A percentile compares a stretch with the other conserved stretches of the same genome.
phyloP scores from a whole-genome alignment of 768 basidiomycete genomes.

The Jaapia argillacea region DNA sequence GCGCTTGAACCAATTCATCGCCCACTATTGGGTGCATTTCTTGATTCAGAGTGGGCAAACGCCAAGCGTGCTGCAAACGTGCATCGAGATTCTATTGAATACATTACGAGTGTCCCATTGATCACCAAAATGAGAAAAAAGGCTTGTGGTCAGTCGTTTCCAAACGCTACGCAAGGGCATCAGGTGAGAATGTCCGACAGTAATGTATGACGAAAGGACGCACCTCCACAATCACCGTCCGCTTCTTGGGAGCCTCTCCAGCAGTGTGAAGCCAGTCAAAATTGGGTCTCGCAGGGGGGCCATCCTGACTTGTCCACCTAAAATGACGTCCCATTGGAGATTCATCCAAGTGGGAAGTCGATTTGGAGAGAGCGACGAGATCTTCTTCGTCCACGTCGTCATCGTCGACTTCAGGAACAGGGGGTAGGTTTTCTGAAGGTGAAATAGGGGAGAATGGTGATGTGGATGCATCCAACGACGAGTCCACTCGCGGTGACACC shows the following conservation, averaged over 20 bases:
- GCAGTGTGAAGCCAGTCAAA: slow-evolving; percentile 38
- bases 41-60: too few species aligned
- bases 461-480: slow-evolving; percentile 9
- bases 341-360: slow-evolving; percentile 59
- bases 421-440: neutral
- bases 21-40: too few species aligned
- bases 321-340: slow-evolving; percentile 24
- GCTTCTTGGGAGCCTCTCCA: slow-evolving; percentile 33
- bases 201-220: slow-evolving; percentile 13
- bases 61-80: too few species aligned
- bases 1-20: slow-evolving; percentile 7
- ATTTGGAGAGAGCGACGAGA: slow-evolving; percentile 65
- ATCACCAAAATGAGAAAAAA: slow-evolving; percentile 63
- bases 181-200: neutral
- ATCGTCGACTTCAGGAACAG: slow-evolving; percentile 19
- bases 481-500: slow-evolving; percentile 3
- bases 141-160: slow-evolving; percentile 64
- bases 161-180: slow-evolving; percentile 40
- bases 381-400: slow-evolving; percentile 62
- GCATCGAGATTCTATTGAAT: too few species aligned
- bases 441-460: slow-evolving; percentile 4
- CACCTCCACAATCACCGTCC: slow-evolving; percentile 67
- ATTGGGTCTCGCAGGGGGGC: slow-evolving; percentile 17
- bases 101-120: slow-evolving; percentile 8
- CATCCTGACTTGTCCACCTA: slow-evolving; percentile 24